These are phyloP conservation scores for Capsella rubella DNA, from an alignment of 441 rosid species.

Conservation along the genomic window DNA sequence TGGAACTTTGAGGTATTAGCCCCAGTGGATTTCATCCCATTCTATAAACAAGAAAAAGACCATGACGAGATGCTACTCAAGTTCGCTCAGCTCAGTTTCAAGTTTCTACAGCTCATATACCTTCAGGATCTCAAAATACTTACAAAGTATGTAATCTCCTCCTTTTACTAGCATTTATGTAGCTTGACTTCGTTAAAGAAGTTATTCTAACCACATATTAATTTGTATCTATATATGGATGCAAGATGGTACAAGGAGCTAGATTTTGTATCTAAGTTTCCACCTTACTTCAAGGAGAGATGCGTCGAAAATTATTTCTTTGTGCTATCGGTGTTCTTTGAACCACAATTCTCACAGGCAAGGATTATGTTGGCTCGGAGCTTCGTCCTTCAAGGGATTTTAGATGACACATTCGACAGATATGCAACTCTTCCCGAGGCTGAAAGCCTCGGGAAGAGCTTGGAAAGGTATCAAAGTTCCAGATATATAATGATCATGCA, in stretches of 20 bases:
- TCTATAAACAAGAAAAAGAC: conserved; percentile 29
- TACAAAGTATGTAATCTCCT: conserved; percentile 11
- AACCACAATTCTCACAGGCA: no score
- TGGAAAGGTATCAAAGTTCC: conserved; percentile 39
- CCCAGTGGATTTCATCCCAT: conserved; percentile 15
- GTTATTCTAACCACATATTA: no score
- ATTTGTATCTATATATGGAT: no score
- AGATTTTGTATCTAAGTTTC: no score
- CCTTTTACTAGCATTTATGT: no score
- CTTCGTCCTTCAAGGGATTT: no score
- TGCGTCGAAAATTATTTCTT: no score
- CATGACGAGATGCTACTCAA: conserved; percentile 28
- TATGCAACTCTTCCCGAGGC: conserved; percentile 51
- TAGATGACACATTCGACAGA: conserved; percentile 55
- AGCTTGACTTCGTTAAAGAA: no score
- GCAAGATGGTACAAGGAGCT: no score
- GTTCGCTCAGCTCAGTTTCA: conserved; percentile 31
- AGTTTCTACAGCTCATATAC: conserved; percentile 24
- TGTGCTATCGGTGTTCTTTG: no score
- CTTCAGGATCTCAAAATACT: conserved; percentile 24
- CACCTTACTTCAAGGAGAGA: no score
- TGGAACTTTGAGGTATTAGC: conserved; percentile 30
- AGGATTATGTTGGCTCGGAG: no score
- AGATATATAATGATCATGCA: not conserved
- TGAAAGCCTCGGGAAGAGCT: conserved; percentile 32